Evolutionary conservation across 2,329 filamentous ascomycete genomes (phyloP), one percentile per base, ranked within the genome.

Genomic region (Penicillium sumatraense): DNA sequence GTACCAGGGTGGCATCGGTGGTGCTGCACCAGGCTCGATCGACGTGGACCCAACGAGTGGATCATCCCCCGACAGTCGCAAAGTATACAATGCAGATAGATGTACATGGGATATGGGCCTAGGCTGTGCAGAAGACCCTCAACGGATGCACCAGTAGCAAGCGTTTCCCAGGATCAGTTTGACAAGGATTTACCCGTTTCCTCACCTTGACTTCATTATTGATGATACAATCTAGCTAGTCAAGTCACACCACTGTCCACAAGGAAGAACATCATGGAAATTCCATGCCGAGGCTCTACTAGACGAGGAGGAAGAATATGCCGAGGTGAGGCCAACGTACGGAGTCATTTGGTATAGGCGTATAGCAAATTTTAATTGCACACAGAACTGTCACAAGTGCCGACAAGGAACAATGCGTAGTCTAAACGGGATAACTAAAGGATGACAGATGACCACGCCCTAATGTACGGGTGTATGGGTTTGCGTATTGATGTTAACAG

Each of bases 221-320:
- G 16, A 46, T 21, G 16, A 46, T 44, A 27, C 23, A 11, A 27
- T 29, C 24, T 44, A n/a, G 5, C 24, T 11, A n/a, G 14, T 27
- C 6, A 10, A 29, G 24, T 44, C 41, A 44, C 24, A 44, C 24
- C 13, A 23, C 89, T n/a, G 24, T 27, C 41, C 14, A 44, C 41
- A 18, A 44, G 41, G 41, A 16, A 13, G 9, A 18, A 18, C 24
- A 11, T 18, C 23, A 24, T 27, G 26, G 14, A 42, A 36, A 42
- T 33, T 33, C n/a, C 6, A 49, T 49, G 40, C 54, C 54, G 49
- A 56, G 54, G 54, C 26, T 56, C 38, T 18, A 31, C 27, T 23
- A 14, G 6, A 20, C 14, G 4, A 13, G 40, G 13, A 16, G 27
- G 24, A 27, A 27, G 13, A 35, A 40, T 29, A 36, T 49, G 49